Base-by-base conservation (phyloP, 2,329 filamentous ascomycete species). In the Ceratocystis ficicola region DNA sequence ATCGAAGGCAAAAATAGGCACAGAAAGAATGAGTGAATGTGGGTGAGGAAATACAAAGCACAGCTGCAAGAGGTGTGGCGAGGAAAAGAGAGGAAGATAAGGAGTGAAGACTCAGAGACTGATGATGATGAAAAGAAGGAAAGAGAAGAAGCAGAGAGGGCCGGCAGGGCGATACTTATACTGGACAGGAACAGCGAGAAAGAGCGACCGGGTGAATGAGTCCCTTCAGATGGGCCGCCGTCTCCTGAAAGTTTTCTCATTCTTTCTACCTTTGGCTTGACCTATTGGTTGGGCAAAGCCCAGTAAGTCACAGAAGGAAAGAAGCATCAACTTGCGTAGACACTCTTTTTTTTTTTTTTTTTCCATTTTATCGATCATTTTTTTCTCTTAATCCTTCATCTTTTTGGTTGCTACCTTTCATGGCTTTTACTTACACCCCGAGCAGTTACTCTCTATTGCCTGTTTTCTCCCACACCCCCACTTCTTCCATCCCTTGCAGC, bases 51-150 rank as follows among this genome's bases (percentile, higher is more conserved):
- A 55, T 17, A 62, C 50, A 25, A 32, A 63, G 44, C 20, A 50
- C 22, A 65, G n/a, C 41, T 44, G 20, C n/a, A 36, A 67, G 28
- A 20, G 41, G 30, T 25, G 17, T 63, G 44, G 44, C 41, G n/a
- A 12, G 52, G 22, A 55, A 32, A 50, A 61, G 62, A 44, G 44
- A 3, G 48, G 62, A 57, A 55, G 62, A 55, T 17, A 67, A 52
- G 50, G 44, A 63, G 44, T 44, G 60, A 44, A 65, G n/a, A 59
- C 41, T 44, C 48, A 36, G 50, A 67, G 41, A 20, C 61, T 63
- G 61, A 44, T 63, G 62, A 52, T 60, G 25, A n/a, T 52, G 36
- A 32, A 32, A 50, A 61, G 55, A 44, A 63, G 10, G 48, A 52
- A 8, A 20, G 20, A 48, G 57, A 36, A 46, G 63, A 67, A 7